Conservation (phyloP, 441 rosid genomes). For the Erodium moschatum region DNA sequence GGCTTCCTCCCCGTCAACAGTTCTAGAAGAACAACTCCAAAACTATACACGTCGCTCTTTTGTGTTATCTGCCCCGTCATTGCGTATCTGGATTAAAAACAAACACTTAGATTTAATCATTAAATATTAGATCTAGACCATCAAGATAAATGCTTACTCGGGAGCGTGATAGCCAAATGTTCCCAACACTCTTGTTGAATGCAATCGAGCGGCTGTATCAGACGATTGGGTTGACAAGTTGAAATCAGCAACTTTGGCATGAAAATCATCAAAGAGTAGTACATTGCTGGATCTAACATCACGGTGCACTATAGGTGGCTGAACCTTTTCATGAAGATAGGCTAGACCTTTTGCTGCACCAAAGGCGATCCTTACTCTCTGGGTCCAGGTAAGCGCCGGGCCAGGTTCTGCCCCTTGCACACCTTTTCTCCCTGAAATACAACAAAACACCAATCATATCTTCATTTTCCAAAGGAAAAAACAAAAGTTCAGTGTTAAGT, state of each 20-base stretch:
- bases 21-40: conserved; percentile 92
- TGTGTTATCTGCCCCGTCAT: conserved; percentile 98
- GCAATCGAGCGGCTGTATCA: conserved; percentile 99
- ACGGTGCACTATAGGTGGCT: conserved; percentile 75
- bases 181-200: conserved; percentile 93
- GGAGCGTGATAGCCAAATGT: conserved; percentile 98
- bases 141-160: conserved; percentile 49
- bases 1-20: conserved; percentile 95
- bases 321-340: conserved; percentile 82
- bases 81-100: conserved; percentile 54
- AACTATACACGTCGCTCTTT: conserved; percentile 96
- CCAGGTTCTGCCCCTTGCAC: conserved; percentile 99
- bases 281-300: conserved; percentile 94
- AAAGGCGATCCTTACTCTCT: conserved; percentile 76
- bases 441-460: conserved; percentile 8
- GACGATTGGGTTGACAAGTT: conserved; percentile 92
- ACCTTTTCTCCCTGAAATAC: conserved; percentile 69
- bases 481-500: no score
- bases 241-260: conserved; percentile 91
- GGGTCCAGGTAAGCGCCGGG: conserved; percentile 92
- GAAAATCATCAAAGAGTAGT: conserved; percentile 79
- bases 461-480: background rate
- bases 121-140: no score
- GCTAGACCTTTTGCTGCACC: conserved; percentile 92
- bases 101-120: no score